Percentiles rank a stretch among this genome's conserved stretches.
phyloP scores from a whole-genome alignment of 306 rosid genomes.

The Quercus mongolica region DNA sequence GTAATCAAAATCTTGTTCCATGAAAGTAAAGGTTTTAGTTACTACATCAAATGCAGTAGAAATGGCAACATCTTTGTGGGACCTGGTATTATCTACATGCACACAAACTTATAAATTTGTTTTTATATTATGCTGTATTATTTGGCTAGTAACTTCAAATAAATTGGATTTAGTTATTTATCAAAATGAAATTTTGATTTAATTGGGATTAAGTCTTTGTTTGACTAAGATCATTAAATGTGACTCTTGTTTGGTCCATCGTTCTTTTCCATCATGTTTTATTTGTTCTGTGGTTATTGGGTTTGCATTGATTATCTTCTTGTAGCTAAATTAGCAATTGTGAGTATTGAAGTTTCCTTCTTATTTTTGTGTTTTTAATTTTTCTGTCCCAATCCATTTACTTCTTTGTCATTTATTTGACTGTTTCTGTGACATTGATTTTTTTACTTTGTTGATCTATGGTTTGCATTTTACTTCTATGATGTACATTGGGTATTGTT shows the following conservation, averaged over 20 bases:
- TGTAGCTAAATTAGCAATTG: conserved; percentile 81
- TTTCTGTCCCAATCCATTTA: neutral
- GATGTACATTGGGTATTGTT: conserved; percentile 92
- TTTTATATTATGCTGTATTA: no score
- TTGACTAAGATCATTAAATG: neutral
- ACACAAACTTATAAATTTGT: neutral
- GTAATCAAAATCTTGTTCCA: neutral
- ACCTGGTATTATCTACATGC: conserved; percentile 44
- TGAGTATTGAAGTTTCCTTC: conserved; percentile 28
- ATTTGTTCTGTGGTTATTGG: conserved; percentile 75
- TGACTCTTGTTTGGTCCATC: neutral
- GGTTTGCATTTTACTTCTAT: conserved; percentile 79
- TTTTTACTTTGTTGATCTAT: conserved; percentile 2
- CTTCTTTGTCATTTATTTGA: conserved; percentile 1
- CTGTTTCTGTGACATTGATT: conserved; percentile 20
- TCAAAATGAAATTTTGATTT: no score
- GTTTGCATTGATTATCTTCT: conserved; percentile 74
- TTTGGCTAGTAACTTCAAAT: no score
- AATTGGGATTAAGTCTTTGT: neutral
- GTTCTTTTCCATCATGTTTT: conserved; percentile 19
- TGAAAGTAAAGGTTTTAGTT: conserved; percentile 47
- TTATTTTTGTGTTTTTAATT: no score
- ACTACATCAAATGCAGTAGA: conserved; percentile 28
- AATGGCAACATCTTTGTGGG: conserved; percentile 53
- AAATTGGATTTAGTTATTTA: neutral